Evolutionary conservation across 495 filamentous ascomycete genomes (phyloP).

Genomic region (Hypoxylon crocopeplum): DNA sequence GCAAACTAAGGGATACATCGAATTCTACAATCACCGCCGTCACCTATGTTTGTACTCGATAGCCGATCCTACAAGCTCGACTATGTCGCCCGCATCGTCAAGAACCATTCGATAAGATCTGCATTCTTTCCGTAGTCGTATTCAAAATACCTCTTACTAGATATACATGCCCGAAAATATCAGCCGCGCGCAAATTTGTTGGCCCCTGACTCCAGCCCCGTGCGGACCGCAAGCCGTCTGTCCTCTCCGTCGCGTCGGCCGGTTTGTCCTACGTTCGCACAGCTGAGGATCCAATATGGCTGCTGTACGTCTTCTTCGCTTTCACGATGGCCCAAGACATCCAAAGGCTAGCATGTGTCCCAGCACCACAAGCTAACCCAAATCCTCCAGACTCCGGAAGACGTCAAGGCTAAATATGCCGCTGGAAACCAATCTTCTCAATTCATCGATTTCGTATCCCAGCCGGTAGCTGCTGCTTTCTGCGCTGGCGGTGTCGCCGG

Average conservation of each 20-base stretch:
- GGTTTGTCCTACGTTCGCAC: slow-evolving; percentile 7
- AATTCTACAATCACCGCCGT: slow-evolving; percentile 11
- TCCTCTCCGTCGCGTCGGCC: slow-evolving; percentile 5
- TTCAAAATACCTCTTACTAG: slow-evolving; percentile 17
- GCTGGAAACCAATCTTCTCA: slow-evolving; percentile 31
- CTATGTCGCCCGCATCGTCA: slow-evolving; percentile 42
- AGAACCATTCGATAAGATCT: slow-evolving; percentile 35
- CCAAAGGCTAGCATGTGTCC: slow-evolving; percentile 1
- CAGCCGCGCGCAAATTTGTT: slow-evolving; percentile 25
- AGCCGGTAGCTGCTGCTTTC: slow-evolving; percentile 90
- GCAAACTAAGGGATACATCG: slow-evolving; percentile 12
- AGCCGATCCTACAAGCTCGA: slow-evolving; percentile 22
- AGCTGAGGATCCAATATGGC: slow-evolving; percentile 29
- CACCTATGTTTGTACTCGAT: slow-evolving; percentile 38
- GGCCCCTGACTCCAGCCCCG: slow-evolving; percentile 10
- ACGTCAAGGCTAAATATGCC: slow-evolving; percentile 38
- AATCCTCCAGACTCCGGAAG: slow-evolving; percentile 33
- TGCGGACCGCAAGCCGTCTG: slow-evolving; percentile 18
- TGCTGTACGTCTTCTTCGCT: slow-evolving; percentile 25
- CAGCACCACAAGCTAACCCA: slow-evolving; percentile 20
- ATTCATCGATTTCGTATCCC: slow-evolving; percentile 61
- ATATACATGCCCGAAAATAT: slow-evolving; percentile 24
- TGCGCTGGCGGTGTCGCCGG: slow-evolving; percentile 95
- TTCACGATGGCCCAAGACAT: neutral
- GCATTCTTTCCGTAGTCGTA: slow-evolving; percentile 25